Base-by-base conservation (phyloP, 495 filamentous ascomycete species). In the Xanthoparmelia taractica region DNA sequence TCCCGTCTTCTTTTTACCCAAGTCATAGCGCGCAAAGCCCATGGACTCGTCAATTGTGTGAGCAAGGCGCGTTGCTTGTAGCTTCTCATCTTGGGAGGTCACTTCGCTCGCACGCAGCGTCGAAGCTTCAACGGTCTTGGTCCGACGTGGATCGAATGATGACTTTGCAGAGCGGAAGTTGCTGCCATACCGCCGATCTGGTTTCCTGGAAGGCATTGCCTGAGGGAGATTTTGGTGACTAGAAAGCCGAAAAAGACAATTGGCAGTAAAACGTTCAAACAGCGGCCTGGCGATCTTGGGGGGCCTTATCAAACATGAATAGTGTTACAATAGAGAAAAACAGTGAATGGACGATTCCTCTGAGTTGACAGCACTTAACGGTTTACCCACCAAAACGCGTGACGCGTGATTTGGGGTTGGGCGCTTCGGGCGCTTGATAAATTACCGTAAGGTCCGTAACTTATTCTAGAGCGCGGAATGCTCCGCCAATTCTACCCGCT, bases 31-130 rank as follows among this genome's bases (percentile, higher is more conserved):
- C 25, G 85, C 82, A 73, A 99, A 99, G 27, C 93, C 94, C 84
- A 96, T 90, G 36, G 81, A 79, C 72, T 99, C 94, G 77, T 97
- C 94, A 71, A 99, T 99, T 66, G 82, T 81, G 75, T 96, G 85
- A 34, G 90, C 92, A 56, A 96, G 84, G 37, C 85, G 84, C 55
- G 86, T 85, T 31, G 90, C 84, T 77, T 97, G 92, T 73, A 89
- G 79, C 72, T 88, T 96, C 71, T 88, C 85, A 82, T 93, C 89
- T 69, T 88, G 85, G 8, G 87, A 92, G 8, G 91, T 97, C 33
- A 84, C 85, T 79, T 97, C 95, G 43, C 84, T 85, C 47, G 84
- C 82, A 31, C 87, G 85, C 57, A 92, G 78, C 43, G 88, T 82
- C 18, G 84, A 81, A 43, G 90, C 86, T 48, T 92, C 85, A 67